A percentile compares a stretch with the other conserved stretches of the same genome.
Conservation (phyloP, 495 filamentous ascomycete species). For the Thozetella sp. region DNA sequence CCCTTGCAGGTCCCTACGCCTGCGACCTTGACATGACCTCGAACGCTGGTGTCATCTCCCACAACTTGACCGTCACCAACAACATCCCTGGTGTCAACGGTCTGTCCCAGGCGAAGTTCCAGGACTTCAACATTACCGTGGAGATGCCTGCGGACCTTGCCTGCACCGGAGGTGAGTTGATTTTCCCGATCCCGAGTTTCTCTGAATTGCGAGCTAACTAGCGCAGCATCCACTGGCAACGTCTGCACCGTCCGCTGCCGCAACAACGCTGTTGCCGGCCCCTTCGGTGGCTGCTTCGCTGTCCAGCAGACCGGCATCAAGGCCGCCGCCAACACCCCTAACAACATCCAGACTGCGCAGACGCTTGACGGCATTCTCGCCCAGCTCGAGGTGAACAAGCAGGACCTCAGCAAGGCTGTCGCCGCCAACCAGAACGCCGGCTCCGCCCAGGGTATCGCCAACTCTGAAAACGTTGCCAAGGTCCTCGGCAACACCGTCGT, state of each 20-base stretch:
- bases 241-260: slow-evolving; percentile 59
- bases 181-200: background rate
- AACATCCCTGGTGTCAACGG: slow-evolving; percentile 51
- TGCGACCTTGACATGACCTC: slow-evolving; percentile 48
- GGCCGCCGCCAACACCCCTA: slow-evolving; percentile 31
- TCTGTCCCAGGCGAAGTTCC: slow-evolving; percentile 2
- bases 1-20: slow-evolving; percentile 56
- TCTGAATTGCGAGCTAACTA: background rate
- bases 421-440: slow-evolving; percentile 21
- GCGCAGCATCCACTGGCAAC: slow-evolving; percentile 40
- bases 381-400: slow-evolving; percentile 29
- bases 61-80: slow-evolving; percentile 38
- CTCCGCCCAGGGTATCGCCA: background rate
- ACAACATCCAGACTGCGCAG: slow-evolving; percentile 27
- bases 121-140: slow-evolving; percentile 44
- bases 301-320: slow-evolving; percentile 42
- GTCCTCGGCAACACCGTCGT: slow-evolving; percentile 1
- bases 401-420: slow-evolving; percentile 33
- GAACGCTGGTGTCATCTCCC: slow-evolving; percentile 42
- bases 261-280: slow-evolving; percentile 50
- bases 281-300: slow-evolving; percentile 54
- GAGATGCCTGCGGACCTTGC: slow-evolving; percentile 39
- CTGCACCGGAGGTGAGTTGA: slow-evolving; percentile 37
- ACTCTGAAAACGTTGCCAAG: background rate
- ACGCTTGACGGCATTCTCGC: slow-evolving; percentile 23